A percentile compares a stretch with the other conserved stretches of the same genome.
These are phyloP conservation scores for Aspergillus sp. DNA, from an alignment of 2,329 filamentous ascomycete species.

Conservation along the genomic window DNA sequence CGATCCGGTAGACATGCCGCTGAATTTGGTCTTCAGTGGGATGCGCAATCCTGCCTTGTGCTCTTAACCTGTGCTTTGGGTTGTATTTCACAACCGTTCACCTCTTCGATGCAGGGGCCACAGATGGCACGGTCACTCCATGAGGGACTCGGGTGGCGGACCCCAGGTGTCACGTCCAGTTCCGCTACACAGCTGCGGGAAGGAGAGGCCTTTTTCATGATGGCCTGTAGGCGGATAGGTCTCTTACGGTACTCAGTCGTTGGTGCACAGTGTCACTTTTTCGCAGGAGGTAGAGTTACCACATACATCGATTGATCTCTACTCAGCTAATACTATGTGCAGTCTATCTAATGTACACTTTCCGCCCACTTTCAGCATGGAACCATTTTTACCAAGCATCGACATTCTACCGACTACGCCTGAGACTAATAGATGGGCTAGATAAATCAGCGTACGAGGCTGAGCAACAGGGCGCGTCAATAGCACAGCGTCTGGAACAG, in stretches of 20 bases:
- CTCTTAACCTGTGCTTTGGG: slow-evolving; percentile 25
- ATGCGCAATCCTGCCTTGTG: slow-evolving; percentile 25
- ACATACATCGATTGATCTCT: neutral
- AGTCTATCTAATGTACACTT: slow-evolving; percentile 25
- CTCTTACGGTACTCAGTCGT: slow-evolving; percentile 21
- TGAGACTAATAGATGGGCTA: slow-evolving; percentile 15
- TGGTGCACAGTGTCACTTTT: slow-evolving; percentile 32
- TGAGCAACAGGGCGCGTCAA: slow-evolving; percentile 4
- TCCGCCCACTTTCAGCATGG: slow-evolving; percentile 34
- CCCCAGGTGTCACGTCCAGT: neutral
- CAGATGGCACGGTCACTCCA: slow-evolving; percentile 2
- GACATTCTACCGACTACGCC: slow-evolving; percentile 28
- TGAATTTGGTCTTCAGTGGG: slow-evolving; percentile 24
- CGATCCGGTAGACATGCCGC: slow-evolving; percentile 14
- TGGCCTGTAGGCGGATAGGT: slow-evolving; percentile 25
- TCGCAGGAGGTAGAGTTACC: slow-evolving; percentile 33
- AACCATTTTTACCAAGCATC: slow-evolving; percentile 29
- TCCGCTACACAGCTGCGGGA: slow-evolving; percentile 9
- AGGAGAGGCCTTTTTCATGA: slow-evolving; percentile 21
- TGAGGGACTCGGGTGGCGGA: neutral
- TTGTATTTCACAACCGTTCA: slow-evolving; percentile 19
- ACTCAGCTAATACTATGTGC: neutral
- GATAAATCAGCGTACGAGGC: slow-evolving; percentile 3
- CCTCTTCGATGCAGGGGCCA: neutral
- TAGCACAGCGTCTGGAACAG: slow-evolving; percentile 29